These are phyloP conservation scores for Scenedesmus sp. DNA, from an alignment of 163 green algal species.

Conservation along the genomic window DNA sequence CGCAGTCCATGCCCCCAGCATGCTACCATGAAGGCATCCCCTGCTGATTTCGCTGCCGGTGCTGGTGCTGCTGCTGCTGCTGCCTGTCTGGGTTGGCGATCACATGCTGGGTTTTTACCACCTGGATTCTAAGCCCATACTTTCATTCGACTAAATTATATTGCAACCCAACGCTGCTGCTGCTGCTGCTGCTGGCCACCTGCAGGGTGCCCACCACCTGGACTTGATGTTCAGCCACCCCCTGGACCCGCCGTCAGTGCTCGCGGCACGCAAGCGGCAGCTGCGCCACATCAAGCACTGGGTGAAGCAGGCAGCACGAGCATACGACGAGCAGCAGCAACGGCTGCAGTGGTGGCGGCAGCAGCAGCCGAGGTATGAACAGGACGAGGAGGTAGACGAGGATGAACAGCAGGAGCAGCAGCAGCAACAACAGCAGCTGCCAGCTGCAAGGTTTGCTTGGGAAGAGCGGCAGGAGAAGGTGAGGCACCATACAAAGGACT, in stretches of 20 bases:
- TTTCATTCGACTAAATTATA: too few species aligned
- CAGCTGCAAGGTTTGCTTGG: not conserved
- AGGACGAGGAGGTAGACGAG: not conserved
- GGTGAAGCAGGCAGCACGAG: constrained; percentile 1
- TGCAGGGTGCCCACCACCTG: constrained; percentile 87
- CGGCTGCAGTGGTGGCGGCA: constrained; percentile 16
- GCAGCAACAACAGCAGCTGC: too few species aligned
- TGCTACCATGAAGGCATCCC: too few species aligned
- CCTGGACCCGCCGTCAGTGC: constrained; percentile 82
- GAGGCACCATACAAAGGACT: not conserved
- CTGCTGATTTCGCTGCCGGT: not conserved
- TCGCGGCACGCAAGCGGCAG: constrained; percentile 65
- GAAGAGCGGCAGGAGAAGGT: not conserved
- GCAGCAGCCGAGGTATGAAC: not conserved
- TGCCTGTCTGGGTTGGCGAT: too few species aligned
- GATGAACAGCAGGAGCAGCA: constrained; percentile 32
- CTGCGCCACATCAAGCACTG: constrained; percentile 48
- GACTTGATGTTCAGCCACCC: constrained; percentile 88
- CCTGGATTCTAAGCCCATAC: too few species aligned
- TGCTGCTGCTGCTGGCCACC: not conserved
- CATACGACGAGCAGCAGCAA: not conserved
- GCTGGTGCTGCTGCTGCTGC: not conserved
- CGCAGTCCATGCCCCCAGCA: too few species aligned
- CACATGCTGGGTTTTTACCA: constrained; percentile 84
- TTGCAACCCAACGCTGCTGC: too few species aligned